Evolutionary conservation across 192 early-diverging fungal genomes (phyloP).

Genomic region (Lobulomyces angularis): DNA sequence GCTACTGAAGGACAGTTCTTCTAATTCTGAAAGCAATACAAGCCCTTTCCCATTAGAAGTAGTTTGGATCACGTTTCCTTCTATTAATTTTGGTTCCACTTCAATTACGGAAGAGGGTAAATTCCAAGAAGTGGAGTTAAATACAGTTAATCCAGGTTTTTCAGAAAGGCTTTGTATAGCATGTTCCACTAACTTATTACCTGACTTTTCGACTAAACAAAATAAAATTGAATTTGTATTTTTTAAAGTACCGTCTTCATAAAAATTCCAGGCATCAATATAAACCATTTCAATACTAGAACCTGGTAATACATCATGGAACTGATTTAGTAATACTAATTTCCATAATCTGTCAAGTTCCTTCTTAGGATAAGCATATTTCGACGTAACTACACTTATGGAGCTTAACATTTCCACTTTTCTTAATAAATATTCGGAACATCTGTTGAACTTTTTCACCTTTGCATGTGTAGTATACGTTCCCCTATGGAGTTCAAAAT

Average conservation of each 20-base stretch:
- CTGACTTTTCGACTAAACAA: constrained; percentile 23
- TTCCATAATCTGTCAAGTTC: constrained; percentile 82
- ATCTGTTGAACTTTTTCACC: constrained; percentile 78
- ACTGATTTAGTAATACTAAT: constrained; percentile 80
- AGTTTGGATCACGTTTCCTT: no score
- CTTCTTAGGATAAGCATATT: constrained; percentile 51
- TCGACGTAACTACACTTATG: constrained; percentile 1
- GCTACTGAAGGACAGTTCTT: no score
- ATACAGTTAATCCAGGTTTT: constrained; percentile 11
- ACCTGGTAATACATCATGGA: constrained; percentile 94
- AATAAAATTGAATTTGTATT: no score
- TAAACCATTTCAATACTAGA: constrained; percentile 84
- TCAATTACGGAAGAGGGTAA: constrained; percentile 1
- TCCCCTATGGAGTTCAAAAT: constrained; percentile 93
- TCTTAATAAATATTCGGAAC: constrained; percentile 68
- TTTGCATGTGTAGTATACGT: constrained; percentile 92
- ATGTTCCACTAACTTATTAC: constrained; percentile 13
- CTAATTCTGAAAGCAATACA: no score
- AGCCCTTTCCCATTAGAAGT: no score
- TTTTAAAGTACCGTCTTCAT: no score
- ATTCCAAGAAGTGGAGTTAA: constrained; percentile 27
- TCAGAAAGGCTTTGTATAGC: no score
- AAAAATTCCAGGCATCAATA: constrained; percentile 63
- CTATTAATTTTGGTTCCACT: no score
- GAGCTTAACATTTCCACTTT: constrained; percentile 65